Percentiles rank a stretch among this genome's conserved stretches.
phyloP scores from a whole-genome alignment of 805 yeast genomes.

The Torulaspora quercuum region DNA sequence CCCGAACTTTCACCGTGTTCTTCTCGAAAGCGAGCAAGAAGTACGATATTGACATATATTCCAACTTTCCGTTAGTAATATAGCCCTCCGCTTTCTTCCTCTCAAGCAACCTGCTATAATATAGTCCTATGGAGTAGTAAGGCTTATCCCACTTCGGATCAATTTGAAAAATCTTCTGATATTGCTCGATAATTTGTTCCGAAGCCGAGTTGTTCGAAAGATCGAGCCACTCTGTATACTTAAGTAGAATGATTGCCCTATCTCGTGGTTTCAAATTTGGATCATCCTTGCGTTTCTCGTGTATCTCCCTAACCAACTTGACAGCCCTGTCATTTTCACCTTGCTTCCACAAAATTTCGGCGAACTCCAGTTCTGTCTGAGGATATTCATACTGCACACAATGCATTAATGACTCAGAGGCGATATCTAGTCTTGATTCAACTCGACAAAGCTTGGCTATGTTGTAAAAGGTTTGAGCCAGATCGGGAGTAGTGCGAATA shows the following conservation, averaged over 20 bases:
- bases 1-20: slow-evolving; percentile 62
- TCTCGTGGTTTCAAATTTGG: slow-evolving; percentile 25
- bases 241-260: slow-evolving; percentile 51
- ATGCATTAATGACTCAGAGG: slow-evolving; percentile 65
- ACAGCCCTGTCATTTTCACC: slow-evolving; percentile 86
- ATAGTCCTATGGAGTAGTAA: slow-evolving; percentile 73
- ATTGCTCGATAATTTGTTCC: slow-evolving; percentile 65
- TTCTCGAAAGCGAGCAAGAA: slow-evolving; percentile 33
- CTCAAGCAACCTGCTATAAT: slow-evolving; percentile 72
- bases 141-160: slow-evolving; percentile 72
- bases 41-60: slow-evolving; percentile 31
- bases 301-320: slow-evolving; percentile 47
- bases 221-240: slow-evolving; percentile 87
- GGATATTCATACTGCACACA: slow-evolving; percentile 32
- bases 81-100: slow-evolving; percentile 48
- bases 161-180: slow-evolving; percentile 52
- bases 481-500: slow-evolving; percentile 28
- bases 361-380: slow-evolving; percentile 66
- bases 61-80: slow-evolving; percentile 30
- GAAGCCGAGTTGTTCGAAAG: slow-evolving; percentile 79
- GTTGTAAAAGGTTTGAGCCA: slow-evolving; percentile 52
- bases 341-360: slow-evolving; percentile 82
- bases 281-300: slow-evolving; percentile 21
- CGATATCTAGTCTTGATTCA: slow-evolving; percentile 64
- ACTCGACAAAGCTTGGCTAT: slow-evolving; percentile 65